These are phyloP conservation scores for Ceratobasidium sp. DNA, from an alignment of 1,284 basidiomycete species.

Conservation along the genomic window DNA sequence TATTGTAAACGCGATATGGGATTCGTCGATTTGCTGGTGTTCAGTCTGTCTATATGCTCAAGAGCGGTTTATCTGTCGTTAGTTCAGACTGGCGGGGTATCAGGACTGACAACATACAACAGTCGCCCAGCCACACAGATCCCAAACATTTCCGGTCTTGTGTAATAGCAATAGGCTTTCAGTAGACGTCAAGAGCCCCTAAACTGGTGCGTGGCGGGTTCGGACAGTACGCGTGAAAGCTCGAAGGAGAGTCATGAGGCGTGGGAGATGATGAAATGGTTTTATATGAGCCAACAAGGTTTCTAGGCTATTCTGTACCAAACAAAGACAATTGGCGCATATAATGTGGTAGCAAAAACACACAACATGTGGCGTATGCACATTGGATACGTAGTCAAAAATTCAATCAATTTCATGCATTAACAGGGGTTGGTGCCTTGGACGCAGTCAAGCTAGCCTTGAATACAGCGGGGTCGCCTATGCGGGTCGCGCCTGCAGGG, in stretches of 20 bases:
- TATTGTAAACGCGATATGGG: conserved; percentile 84
- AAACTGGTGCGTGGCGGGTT: background rate
- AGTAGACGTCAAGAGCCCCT: background rate
- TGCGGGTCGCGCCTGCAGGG: conserved; percentile 62
- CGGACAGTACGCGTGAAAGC: conserved; percentile 21
- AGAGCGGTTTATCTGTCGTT: background rate
- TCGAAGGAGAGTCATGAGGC: background rate
- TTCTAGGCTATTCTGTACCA: conserved; percentile 10
- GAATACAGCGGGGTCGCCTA: conserved; percentile 76
- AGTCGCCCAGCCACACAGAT: conserved; percentile 45
- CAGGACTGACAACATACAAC: conserved; percentile 38
- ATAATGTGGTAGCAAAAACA: background rate
- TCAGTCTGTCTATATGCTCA: conserved; percentile 59
- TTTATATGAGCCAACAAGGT: background rate
- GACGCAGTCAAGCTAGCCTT: conserved; percentile 63
- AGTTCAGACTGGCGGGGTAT: background rate
- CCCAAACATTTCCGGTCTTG: conserved; percentile 43
- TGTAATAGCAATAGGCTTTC: too few relatives aligned
- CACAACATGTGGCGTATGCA: background rate
- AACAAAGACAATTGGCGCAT: conserved; percentile 19
- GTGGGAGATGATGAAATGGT: conserved; percentile 5
- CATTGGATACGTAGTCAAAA: background rate
- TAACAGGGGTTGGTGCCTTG: conserved; percentile 54
- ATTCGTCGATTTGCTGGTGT: conserved; percentile 82
- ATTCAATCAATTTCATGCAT: background rate